Base-by-base conservation (phyloP, 495 filamentous ascomycete genomes). In the Penicillium chermesinum region DNA sequence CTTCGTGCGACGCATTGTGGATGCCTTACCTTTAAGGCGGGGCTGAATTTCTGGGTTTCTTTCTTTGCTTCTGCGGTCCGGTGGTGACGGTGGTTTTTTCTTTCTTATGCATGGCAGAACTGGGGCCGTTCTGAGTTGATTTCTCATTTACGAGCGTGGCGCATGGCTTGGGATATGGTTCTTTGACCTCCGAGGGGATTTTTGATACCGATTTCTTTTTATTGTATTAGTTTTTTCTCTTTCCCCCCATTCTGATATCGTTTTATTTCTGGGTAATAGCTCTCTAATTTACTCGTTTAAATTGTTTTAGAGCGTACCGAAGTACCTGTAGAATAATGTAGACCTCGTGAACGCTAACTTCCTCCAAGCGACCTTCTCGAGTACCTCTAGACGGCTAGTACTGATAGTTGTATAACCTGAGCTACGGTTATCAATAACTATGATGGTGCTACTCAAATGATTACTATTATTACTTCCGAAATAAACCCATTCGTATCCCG, bases 11-110 rank as follows among this genome's bases (percentile, higher is more conserved):
- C 75, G 82, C 91, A 53, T 76, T 97, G 54, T 99, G 93, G 89
- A 97, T 97, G 94, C 85, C 86, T 10, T 99, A 95, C 73, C 69
- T 97, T 50, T 98, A 78, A 67, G 32, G n/a, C n/a, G 8, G 20
- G 20, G 16, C 10, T 30, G 2, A 47, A 18, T 35, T 43, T 44
- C 16, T 42, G 36, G 52, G 43, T 48, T 53, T 47, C 34, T 50
- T 15, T 52, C 19, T 12, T n/a, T 44, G n/a, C 36, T 42, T 25
- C 12, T 14, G 19, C 18, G 25, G 13, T 53, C 33, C 12, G 10
- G 19, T 27, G 25, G 13, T 53, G 33, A 44, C 17, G 40, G 36
- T 43, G 46, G 52, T 44, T 44, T 32, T 32, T 36, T 52, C 52
- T 37, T 56, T 39, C 22, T 38, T 46, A 35, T 46, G 32, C 42